A percentile compares a stretch with the other conserved stretches of the same genome.
Evolutionary conservation across 495 filamentous ascomycete species (phyloP).

Genomic region (Thermochaetoides thermophila): DNA sequence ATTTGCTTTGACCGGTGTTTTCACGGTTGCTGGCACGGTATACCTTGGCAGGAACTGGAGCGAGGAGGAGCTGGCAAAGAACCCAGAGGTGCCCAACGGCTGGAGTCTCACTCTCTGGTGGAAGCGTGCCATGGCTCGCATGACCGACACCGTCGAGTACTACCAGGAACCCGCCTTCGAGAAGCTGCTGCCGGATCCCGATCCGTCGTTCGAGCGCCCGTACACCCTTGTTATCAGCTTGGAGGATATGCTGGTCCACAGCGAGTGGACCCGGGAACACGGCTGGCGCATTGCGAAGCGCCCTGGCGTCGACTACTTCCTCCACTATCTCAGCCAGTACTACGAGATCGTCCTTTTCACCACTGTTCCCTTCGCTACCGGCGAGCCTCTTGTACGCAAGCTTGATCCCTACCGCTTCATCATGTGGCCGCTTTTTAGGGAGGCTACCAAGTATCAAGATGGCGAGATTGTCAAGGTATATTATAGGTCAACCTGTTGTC

Average conservation of each 20-base stretch:
- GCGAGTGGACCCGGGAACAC: slow-evolving; percentile 82
- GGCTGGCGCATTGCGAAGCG: slow-evolving; percentile 94
- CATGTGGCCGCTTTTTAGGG: slow-evolving; percentile 86
- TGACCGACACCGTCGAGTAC: slow-evolving; percentile 62
- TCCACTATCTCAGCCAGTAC: slow-evolving; percentile 90
- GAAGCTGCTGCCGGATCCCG: slow-evolving; percentile 80
- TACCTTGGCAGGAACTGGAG: slow-evolving; percentile 77
- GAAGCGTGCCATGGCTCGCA: slow-evolving; percentile 58
- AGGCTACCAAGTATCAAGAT: slow-evolving; percentile 87
- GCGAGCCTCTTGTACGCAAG: slow-evolving; percentile 78
- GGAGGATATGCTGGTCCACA: slow-evolving; percentile 88
- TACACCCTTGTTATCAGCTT: slow-evolving; percentile 86
- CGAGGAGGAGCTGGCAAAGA: slow-evolving; percentile 52
- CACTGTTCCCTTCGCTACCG: slow-evolving; percentile 61
- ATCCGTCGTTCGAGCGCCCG: slow-evolving; percentile 66
- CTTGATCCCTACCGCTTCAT: slow-evolving; percentile 93
- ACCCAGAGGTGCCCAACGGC: slow-evolving; percentile 56
- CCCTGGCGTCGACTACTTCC: slow-evolving; percentile 91
- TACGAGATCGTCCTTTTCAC: slow-evolving; percentile 97
- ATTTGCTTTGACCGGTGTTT: slow-evolving; percentile 31
- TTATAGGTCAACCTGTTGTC: no score
- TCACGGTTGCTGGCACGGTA: slow-evolving; percentile 18
- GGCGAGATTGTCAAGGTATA: slow-evolving; percentile 92
- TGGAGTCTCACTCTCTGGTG: slow-evolving; percentile 51
- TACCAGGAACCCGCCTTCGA: slow-evolving; percentile 94